phyloP scores from a whole-genome alignment of 83 land plant genomes.

The Picea engelmannii region DNA sequence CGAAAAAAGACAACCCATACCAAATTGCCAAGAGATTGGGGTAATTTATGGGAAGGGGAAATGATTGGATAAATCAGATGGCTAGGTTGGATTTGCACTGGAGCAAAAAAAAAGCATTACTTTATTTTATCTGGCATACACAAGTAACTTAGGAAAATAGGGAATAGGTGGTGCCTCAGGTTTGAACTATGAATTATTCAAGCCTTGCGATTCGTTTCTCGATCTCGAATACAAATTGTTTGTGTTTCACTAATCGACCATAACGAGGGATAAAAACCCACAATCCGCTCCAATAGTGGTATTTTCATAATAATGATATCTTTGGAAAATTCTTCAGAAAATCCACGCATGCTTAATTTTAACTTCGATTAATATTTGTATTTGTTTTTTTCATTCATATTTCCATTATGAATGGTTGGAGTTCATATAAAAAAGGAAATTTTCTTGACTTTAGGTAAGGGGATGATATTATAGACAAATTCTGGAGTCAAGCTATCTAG shows the following conservation, averaged over 20 bases:
- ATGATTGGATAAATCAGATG: neutral
- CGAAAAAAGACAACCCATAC: slow-evolving; percentile 7
- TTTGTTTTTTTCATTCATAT: no score
- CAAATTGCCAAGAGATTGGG: neutral
- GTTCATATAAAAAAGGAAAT: neutral
- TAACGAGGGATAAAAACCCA: no score
- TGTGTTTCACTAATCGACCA: no score
- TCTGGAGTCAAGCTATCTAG: no score
- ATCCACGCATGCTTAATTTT: neutral
- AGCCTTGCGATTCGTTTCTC: no score
- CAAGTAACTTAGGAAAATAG: no score
- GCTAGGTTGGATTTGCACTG: neutral
- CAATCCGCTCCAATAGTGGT: no score
- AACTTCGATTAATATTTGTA: no score
- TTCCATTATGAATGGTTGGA: neutral
- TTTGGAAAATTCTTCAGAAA: neutral
- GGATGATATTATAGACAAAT: neutral
- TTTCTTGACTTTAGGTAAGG: neutral
- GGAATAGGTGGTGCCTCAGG: no score
- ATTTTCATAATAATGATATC: neutral
- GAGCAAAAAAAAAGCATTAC: neutral
- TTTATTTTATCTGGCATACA: neutral
- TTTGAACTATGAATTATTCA: no score
- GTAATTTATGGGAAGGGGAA: slow-evolving; percentile 5
- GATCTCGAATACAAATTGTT: no score